phyloP scores from a whole-genome alignment of 768 basidiomycete genomes.

The Sporobolomyces pararoseus region DNA sequence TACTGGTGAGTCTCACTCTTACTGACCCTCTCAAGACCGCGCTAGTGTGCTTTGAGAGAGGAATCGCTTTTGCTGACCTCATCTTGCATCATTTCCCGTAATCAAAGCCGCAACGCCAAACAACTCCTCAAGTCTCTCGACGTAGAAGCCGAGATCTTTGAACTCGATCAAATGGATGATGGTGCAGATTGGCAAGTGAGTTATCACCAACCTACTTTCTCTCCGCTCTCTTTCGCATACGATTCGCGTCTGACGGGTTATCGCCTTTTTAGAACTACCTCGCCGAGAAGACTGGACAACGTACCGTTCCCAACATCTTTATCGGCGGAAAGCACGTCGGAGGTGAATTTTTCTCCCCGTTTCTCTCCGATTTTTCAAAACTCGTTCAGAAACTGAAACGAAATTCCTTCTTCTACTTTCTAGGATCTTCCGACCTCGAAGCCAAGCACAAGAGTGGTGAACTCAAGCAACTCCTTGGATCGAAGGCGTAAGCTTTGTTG shows the following conservation, averaged over 20 bases:
- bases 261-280: conserved; percentile 23
- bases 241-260: too few species aligned
- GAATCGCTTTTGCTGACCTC: conserved; percentile 8
- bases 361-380: neutral
- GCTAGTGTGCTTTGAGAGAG: too few species aligned
- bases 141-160: conserved; percentile 23
- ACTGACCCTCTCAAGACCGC: too few species aligned
- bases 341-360: too few species aligned
- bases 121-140: conserved; percentile 28
- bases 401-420: neutral
- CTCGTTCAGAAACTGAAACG: neutral
- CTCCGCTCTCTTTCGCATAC: neutral
- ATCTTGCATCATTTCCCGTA: neutral
- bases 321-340: conserved; percentile 31
- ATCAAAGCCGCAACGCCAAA: conserved; percentile 6
- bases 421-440: conserved; percentile 39
- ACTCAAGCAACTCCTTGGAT: conserved; percentile 32
- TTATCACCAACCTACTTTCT: neutral
- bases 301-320: conserved; percentile 39
- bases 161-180: conserved; percentile 40
- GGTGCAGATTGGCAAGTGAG: conserved; percentile 39
- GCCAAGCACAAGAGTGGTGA: conserved; percentile 30
- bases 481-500: conserved; percentile 4
- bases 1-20: conserved; percentile 4
- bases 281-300: conserved; percentile 40